Evolutionary conservation across 2,329 filamentous ascomycete species (phyloP).

Genomic region (Fusarium annulatum): DNA sequence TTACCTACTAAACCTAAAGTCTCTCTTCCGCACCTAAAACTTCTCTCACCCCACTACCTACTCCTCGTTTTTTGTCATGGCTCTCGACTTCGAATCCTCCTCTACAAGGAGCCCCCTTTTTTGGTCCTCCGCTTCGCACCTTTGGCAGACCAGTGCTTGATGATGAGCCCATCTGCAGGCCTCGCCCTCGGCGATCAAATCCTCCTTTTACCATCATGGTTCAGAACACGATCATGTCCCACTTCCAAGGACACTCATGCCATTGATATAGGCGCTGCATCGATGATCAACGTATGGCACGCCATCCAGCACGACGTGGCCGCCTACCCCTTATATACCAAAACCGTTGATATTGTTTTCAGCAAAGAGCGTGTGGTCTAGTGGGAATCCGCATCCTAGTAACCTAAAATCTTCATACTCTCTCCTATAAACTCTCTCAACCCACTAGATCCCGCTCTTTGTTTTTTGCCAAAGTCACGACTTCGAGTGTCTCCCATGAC

Average conservation of each 20-base stretch:
- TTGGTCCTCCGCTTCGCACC: not conserved
- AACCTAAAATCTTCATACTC: not conserved
- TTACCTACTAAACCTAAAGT: not conserved
- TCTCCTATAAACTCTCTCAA: not conserved
- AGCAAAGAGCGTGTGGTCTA: conserved; percentile 7
- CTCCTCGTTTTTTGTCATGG: not conserved
- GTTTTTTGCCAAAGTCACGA: not conserved
- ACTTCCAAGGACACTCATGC: no score
- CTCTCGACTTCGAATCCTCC: not conserved
- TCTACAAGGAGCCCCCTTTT: not conserved
- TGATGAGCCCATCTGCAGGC: not conserved
- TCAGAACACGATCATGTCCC: no score
- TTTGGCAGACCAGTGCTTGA: not conserved
- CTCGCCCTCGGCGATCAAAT: accelerated
- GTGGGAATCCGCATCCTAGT: conserved; percentile 1
- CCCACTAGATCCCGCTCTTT: not conserved
- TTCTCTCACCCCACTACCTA: not conserved
- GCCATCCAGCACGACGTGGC: no score
- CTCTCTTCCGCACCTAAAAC: not conserved
- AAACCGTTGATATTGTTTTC: not conserved
- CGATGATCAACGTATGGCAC: no score
- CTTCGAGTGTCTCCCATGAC: not conserved
- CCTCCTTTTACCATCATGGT: no score
- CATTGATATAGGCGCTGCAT: no score
- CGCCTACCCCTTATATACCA: not conserved